These are phyloP conservation scores for Crotalaria pallida DNA, from an alignment of 306 rosid species.

Conservation along the genomic window DNA sequence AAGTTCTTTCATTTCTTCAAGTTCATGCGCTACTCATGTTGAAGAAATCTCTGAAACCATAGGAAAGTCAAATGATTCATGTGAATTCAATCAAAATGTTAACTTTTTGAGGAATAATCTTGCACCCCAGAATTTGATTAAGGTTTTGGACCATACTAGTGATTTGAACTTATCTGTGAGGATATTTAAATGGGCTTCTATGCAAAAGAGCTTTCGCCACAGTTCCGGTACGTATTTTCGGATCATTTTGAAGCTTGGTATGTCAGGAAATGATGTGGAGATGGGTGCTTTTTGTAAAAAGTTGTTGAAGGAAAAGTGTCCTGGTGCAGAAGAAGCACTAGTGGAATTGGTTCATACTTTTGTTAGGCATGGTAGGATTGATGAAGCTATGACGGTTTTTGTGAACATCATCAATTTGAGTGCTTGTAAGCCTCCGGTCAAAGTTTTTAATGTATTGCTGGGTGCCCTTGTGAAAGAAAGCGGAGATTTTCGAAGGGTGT, in stretches of 20 bases:
- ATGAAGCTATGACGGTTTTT: conserved; percentile 61
- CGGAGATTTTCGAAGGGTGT: conserved; percentile 45
- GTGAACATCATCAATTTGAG: conserved; percentile 50
- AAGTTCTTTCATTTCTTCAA: conserved; percentile 42
- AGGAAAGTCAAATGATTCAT: conserved; percentile 29
- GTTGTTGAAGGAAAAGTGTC: conserved; percentile 53
- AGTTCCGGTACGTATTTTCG: conserved; percentile 48
- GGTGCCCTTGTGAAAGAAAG: conserved; percentile 50
- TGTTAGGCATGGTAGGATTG: conserved; percentile 39
- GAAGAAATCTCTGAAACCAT: conserved; percentile 42
- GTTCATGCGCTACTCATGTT: conserved; percentile 26
- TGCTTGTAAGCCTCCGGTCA: conserved; percentile 47
- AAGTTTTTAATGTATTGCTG: conserved; percentile 54
- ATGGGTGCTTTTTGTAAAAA: conserved; percentile 52
- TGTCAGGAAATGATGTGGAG: conserved; percentile 58
- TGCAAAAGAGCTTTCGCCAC: conserved; percentile 55
- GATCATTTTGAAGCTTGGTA: conserved; percentile 66
- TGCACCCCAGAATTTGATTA: conserved; percentile 50
- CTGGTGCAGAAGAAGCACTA: conserved; percentile 61
- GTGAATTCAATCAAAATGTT: conserved; percentile 41
- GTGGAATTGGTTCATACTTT: conserved; percentile 40
- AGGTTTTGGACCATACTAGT: conserved; percentile 46
- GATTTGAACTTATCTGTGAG: conserved; percentile 60
- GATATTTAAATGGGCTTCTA: conserved; percentile 79
- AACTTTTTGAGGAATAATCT: conserved; percentile 49